Evolutionary conservation across 495 filamentous ascomycete genomes (phyloP).

Genomic region (Penicillium arizonense): DNA sequence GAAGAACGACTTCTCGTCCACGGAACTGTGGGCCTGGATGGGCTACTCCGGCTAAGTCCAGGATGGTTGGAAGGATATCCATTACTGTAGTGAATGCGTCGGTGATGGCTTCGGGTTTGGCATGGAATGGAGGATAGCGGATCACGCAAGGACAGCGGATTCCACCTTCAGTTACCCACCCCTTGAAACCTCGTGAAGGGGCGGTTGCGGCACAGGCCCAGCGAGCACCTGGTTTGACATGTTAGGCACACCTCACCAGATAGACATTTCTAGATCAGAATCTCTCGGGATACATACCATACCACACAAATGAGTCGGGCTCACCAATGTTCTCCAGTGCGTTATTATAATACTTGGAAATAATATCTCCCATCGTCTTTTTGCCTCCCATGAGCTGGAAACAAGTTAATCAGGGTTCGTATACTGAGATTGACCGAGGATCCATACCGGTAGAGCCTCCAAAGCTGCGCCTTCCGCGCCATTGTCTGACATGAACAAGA

Average conservation of each 20-base stretch:
- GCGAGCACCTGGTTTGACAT: conserved; percentile 13
- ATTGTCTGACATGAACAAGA: conserved; percentile 57
- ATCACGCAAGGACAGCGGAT: conserved; percentile 39
- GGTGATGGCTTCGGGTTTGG: conserved; percentile 7
- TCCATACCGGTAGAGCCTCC: conserved; percentile 10
- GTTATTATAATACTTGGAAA: conserved; percentile 57
- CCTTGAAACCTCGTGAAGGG: conserved; percentile 48
- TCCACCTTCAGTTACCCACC: conserved; percentile 50
- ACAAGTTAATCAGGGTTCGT: not conserved
- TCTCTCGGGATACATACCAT: conserved; percentile 36
- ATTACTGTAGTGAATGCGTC: conserved; percentile 50
- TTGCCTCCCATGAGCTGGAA: not conserved
- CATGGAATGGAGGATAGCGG: conserved; percentile 1
- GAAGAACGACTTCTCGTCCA: conserved; percentile 40
- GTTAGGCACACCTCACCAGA: not conserved
- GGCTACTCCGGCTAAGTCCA: conserved; percentile 50
- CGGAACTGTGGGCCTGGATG: conserved; percentile 48
- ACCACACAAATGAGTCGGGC: conserved; percentile 58
- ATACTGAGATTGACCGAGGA: not conserved
- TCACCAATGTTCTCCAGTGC: conserved; percentile 57
- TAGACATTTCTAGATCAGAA: conserved; percentile 21
- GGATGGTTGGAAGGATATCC: conserved; percentile 51
- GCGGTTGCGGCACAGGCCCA: conserved; percentile 56
- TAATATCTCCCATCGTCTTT: conserved; percentile 1
- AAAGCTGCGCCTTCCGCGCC: conserved; percentile 51